Conservation (phyloP, 208 protist genomes). For the Crithidia expoeki region DNA sequence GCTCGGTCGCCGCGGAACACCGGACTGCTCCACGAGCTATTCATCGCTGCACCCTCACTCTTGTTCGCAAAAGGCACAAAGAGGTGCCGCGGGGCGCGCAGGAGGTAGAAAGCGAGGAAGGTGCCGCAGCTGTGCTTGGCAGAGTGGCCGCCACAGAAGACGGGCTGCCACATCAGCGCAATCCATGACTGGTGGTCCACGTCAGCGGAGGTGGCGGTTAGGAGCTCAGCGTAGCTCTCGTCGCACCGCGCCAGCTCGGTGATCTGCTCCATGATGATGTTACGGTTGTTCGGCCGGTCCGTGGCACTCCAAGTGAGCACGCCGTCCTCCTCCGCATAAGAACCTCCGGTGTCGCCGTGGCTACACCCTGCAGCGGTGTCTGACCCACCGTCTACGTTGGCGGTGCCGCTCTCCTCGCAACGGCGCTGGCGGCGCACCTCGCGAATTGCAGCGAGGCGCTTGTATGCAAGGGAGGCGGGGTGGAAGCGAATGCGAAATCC, state of each 20-base stretch:
- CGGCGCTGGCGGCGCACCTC: constrained; percentile 35
- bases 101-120: constrained; percentile 86
- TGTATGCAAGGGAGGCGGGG: constrained; percentile 56
- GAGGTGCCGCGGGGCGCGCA: constrained; percentile 73
- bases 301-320: constrained; percentile 77
- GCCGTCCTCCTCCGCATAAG: constrained; percentile 44
- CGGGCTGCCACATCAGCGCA: constrained; percentile 85
- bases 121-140: constrained; percentile 84
- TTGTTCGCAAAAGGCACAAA: constrained; percentile 50
- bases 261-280: constrained; percentile 73
- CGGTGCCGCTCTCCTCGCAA: constrained; percentile 13
- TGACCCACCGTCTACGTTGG: background rate
- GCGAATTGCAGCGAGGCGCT: constrained; percentile 53
- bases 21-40: constrained; percentile 67
- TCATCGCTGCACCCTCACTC: constrained; percentile 62
- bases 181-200: constrained; percentile 87
- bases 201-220: constrained; percentile 71
- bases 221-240: constrained; percentile 60
- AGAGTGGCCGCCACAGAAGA: constrained; percentile 78
- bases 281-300: constrained; percentile 82
- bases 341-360: background rate
- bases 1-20: constrained; percentile 72
- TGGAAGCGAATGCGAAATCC: constrained; percentile 84
- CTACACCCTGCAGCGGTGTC: background rate
- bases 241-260: constrained; percentile 66